These are phyloP conservation scores for Diaporthe velutina DNA, from an alignment of 2,329 filamentous ascomycete species.

Conservation along the genomic window DNA sequence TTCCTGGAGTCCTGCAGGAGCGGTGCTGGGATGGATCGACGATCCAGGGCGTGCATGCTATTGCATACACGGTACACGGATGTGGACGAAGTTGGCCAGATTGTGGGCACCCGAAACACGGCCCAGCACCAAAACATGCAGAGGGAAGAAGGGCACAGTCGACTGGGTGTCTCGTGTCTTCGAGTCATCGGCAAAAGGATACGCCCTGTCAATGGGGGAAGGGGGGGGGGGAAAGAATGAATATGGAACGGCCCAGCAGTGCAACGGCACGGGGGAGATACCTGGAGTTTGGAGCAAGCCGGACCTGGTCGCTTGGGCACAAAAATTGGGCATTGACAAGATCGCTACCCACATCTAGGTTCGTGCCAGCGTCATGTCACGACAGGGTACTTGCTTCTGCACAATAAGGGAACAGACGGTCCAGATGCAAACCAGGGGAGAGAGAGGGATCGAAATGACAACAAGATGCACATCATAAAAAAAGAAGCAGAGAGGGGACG, in stretches of 20 bases:
- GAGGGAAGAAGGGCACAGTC: slow-evolving; percentile 5
- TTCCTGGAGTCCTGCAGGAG: slow-evolving; percentile 32
- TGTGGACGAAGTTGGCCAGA: slow-evolving; percentile 10
- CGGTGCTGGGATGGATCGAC: slow-evolving; percentile 24
- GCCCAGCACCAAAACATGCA: slow-evolving; percentile 29
- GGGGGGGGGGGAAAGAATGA: background rate
- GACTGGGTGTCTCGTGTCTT: slow-evolving; percentile 6
- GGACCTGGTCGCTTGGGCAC: slow-evolving; percentile 23
- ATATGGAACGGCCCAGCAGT: background rate
- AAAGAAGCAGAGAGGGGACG: slow-evolving; percentile 1
- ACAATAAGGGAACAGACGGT: slow-evolving; percentile 4
- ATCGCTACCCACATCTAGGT: slow-evolving; percentile 14
- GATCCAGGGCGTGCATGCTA: slow-evolving; percentile 10
- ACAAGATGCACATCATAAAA: slow-evolving; percentile 10
- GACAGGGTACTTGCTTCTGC: slow-evolving; percentile 15
- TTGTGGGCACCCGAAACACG: slow-evolving; percentile 29
- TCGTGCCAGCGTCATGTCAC: background rate
- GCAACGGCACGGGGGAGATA: background rate
- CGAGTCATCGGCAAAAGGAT: slow-evolving; percentile 20
- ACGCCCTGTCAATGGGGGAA: slow-evolving; percentile 9
- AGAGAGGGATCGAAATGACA: slow-evolving; percentile 12
- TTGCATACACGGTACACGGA: background rate
- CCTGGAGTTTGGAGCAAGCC: slow-evolving; percentile 6
- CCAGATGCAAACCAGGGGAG: slow-evolving; percentile 15
- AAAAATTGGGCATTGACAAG: slow-evolving; percentile 25